Conservation (phyloP, 148 eudicot species). For the Simmondsia chinensis region DNA sequence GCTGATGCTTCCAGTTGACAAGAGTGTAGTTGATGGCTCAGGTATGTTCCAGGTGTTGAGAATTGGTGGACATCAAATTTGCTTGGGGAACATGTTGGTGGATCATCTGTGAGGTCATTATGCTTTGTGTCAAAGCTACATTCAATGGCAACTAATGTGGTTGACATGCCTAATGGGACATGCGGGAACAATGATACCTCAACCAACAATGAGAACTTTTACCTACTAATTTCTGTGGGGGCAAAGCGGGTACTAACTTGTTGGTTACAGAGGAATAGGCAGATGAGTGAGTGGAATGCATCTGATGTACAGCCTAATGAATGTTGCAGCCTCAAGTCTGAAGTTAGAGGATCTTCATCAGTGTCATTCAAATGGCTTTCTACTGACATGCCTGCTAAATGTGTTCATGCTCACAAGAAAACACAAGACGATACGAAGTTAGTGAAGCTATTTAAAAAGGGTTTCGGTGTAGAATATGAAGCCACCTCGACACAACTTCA, state of each 20-base stretch:
- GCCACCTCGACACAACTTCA: slow-evolving; percentile 10
- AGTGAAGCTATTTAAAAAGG: slow-evolving; percentile 11
- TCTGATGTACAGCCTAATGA: slow-evolving; percentile 12
- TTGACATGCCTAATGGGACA: slow-evolving; percentile 18
- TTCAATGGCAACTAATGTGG: slow-evolving; percentile 25
- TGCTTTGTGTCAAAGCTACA: slow-evolving; percentile 65
- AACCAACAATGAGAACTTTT: slow-evolving; percentile 39
- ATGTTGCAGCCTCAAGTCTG: slow-evolving; percentile 15
- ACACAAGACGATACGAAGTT: slow-evolving; percentile 17
- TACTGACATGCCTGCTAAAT: slow-evolving; percentile 75
- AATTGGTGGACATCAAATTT: slow-evolving; percentile 74
- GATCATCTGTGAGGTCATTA: slow-evolving; percentile 92
- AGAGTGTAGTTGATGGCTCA: slow-evolving; percentile 15
- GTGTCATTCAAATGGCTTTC: slow-evolving; percentile 89
- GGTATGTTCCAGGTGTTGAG: slow-evolving; percentile 45
- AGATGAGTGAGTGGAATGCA: slow-evolving; percentile 17
- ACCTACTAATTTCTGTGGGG: slow-evolving; percentile 82
- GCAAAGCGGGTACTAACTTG: slow-evolving; percentile 91
- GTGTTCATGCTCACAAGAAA: slow-evolving; percentile 23
- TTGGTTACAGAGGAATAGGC: slow-evolving; percentile 54
- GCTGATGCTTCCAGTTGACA: neutral
- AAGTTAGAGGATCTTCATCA: slow-evolving; percentile 18
- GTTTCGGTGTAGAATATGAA: slow-evolving; percentile 7
- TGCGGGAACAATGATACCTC: slow-evolving; percentile 6
- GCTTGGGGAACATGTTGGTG: slow-evolving; percentile 98